These are phyloP conservation scores for Quercus glauca DNA, from an alignment of 306 rosid species.

Conservation along the genomic window DNA sequence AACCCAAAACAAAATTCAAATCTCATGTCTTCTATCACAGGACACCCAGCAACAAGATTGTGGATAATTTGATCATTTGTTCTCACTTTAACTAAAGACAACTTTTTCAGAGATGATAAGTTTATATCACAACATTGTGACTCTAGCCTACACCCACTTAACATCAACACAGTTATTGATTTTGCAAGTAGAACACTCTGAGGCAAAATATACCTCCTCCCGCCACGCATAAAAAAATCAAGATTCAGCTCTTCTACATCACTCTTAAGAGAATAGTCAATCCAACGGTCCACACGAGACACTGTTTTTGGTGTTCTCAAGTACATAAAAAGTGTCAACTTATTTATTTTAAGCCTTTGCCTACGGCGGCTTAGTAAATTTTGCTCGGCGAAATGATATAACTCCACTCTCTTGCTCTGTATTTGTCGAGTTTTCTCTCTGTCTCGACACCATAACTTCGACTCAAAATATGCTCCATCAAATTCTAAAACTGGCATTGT, in stretches of 20 bases:
- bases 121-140: neutral
- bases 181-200: neutral
- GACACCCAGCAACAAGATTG: too few species aligned
- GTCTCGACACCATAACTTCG: neutral
- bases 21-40: too few species aligned
- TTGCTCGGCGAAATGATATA: conserved; percentile 8
- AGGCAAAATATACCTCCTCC: conserved; percentile 11
- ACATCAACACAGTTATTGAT: conserved; percentile 2
- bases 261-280: neutral
- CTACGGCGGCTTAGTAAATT: neutral
- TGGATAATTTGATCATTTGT: neutral
- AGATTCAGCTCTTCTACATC: conserved; percentile 2
- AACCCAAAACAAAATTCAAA: too few species aligned
- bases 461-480: neutral
- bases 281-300: neutral
- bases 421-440: too few species aligned
- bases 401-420: neutral
- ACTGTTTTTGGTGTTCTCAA: neutral
- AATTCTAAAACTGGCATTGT: conserved; percentile 9
- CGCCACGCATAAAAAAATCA: neutral
- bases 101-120: neutral
- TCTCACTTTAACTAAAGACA: neutral
- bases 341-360: neutral
- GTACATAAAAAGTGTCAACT: neutral
- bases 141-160: neutral